Base-by-base conservation (phyloP, 257 asterid genomes). In the Misopates orontium region DNA sequence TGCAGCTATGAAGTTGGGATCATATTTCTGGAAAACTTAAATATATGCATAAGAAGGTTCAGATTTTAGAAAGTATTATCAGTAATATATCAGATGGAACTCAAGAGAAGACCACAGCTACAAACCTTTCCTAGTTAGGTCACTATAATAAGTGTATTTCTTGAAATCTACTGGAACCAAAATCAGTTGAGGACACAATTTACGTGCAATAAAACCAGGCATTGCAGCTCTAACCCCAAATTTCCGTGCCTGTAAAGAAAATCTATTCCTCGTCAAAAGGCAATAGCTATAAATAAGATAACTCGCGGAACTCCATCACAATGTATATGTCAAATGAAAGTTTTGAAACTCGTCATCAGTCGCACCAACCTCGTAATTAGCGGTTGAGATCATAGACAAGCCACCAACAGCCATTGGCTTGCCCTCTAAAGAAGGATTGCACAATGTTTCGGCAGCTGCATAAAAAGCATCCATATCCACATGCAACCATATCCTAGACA, bases 401-500 rank as follows among this genome's bases (percentile, higher is more conserved):
- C 95, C 53, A 31, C 99, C 99, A 78, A 93, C 99, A 77, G 99
- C 97, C 95, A 93, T 77, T 45, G 99, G 97, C 76, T 85, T 88
- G 42, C 95, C 97, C 63, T 80, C 39, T 16, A 94, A 74, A 32
- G 92, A 78, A 21, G 95, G 96, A 75, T 90, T 71, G 62, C 84
- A 64, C 67, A 88, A 80, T 56, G 96, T 88, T 66, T 94, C 99
- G 72, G 82, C 96, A 57, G 99, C 95, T 15, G 97, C 99, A 68
- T 83, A 94, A 53, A 94, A 94, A 63, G 99, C 99, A 88, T 94
- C 97, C 99, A 94, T 94, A 79, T 90, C 99, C 66, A 94, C 96
- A 56, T 94, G 99, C 32, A 94, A 77, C 99, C 97, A 94, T 74
- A 79, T 80, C 82, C 85, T 90, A 45, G 96, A 86, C 67, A 90